Conservation (phyloP, 1,284 basidiomycete genomes). For the Exsudoporus floridanus region DNA sequence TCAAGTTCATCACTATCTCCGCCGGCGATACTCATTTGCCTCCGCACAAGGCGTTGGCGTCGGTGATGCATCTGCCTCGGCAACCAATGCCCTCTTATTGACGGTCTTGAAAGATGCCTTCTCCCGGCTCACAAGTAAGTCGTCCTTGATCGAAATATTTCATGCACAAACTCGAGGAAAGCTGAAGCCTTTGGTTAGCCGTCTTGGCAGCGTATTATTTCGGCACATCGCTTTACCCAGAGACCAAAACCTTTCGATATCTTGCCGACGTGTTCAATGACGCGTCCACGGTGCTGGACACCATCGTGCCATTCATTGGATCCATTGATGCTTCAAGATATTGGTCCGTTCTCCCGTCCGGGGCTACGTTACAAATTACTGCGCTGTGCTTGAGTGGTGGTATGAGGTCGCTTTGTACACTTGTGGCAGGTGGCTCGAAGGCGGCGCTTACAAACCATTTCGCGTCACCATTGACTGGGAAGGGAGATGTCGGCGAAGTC, state of each 20-base stretch:
- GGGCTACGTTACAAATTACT: slow-evolving; percentile 42
- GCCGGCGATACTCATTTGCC: neutral
- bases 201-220: slow-evolving; percentile 60
- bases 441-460: slow-evolving; percentile 69
- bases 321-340: slow-evolving; percentile 29
- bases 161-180: neutral
- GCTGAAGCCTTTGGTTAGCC: slow-evolving; percentile 39
- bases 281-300: slow-evolving; percentile 55
- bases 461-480: slow-evolving; percentile 46
- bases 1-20: neutral
- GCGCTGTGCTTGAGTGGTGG: slow-evolving; percentile 58
- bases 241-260: slow-evolving; percentile 69
- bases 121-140: slow-evolving; percentile 61
- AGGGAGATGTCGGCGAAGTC: slow-evolving; percentile 64
- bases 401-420: slow-evolving; percentile 56
- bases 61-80: slow-evolving; percentile 61
- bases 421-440: slow-evolving; percentile 65
- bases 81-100: slow-evolving; percentile 62
- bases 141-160: neutral
- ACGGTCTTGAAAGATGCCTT: slow-evolving; percentile 63
- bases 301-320: slow-evolving; percentile 55
- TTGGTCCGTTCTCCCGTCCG: slow-evolving; percentile 24
- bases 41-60: slow-evolving; percentile 57
- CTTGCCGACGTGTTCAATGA: slow-evolving; percentile 71
- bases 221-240: slow-evolving; percentile 63